These are phyloP conservation scores for Trifolium dubium DNA, from an alignment of 306 rosid genomes.

Conservation along the genomic window DNA sequence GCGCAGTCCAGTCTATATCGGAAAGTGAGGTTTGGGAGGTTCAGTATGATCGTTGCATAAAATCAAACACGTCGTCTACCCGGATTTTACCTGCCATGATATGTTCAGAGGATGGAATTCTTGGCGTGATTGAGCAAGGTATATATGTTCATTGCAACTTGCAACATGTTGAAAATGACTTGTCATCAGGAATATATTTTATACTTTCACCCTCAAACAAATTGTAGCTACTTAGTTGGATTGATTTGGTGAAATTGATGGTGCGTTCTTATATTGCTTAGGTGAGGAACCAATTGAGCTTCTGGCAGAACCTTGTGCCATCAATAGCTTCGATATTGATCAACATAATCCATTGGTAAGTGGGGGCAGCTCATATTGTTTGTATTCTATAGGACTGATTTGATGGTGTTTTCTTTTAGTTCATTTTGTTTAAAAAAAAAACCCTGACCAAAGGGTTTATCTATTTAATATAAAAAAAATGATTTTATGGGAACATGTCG, in stretches of 20 bases:
- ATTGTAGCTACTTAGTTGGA: too few species aligned
- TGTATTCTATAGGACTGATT: slow-evolving; percentile 1
- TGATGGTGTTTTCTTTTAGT: neutral
- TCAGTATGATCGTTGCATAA: slow-evolving; percentile 72
- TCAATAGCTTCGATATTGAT: slow-evolving; percentile 91
- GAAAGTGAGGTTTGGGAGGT: slow-evolving; percentile 99
- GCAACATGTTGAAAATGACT: slow-evolving; percentile 28
- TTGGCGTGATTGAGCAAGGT: slow-evolving; percentile 85
- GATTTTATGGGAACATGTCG: slow-evolving; percentile 1
- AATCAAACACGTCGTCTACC: slow-evolving; percentile 70
- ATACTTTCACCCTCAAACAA: too few species aligned
- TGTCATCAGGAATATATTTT: slow-evolving; percentile 14
- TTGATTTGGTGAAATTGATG: slow-evolving; percentile 6
- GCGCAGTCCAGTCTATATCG: slow-evolving; percentile 52
- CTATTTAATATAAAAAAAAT: neutral
- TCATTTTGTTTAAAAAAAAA: neutral
- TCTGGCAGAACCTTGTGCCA: slow-evolving; percentile 90
- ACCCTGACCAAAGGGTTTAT: slow-evolving; percentile 1
- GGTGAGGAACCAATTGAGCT: slow-evolving; percentile 83
- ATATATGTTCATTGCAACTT: slow-evolving; percentile 27
- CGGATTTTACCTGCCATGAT: slow-evolving; percentile 80
- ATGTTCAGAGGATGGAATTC: slow-evolving; percentile 95
- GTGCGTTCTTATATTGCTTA: slow-evolving; percentile 36
- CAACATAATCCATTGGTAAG: slow-evolving; percentile 80
- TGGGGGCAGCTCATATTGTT: slow-evolving; percentile 26